Conservation (phyloP, 1,139 yeast species). For the Pichia terricola region DNA sequence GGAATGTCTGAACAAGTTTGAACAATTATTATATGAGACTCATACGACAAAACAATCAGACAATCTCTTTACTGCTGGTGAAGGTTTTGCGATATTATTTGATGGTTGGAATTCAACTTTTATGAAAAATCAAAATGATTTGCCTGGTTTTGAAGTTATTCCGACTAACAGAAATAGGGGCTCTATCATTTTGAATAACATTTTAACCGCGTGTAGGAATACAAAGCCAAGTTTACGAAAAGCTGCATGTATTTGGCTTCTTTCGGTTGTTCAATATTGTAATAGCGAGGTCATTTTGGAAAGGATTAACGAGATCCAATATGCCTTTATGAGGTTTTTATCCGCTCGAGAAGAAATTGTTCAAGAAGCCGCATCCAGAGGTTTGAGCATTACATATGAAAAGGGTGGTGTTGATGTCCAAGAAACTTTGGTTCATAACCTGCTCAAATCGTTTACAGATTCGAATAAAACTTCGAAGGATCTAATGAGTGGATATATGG, state of each 20-base stretch:
- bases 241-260: slow-evolving; percentile 79
- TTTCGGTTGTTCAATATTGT: slow-evolving; percentile 71
- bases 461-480: slow-evolving; percentile 37
- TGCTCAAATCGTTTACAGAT: slow-evolving; percentile 73
- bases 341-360: slow-evolving; percentile 75
- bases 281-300: slow-evolving; percentile 38
- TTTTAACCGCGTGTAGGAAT: slow-evolving; percentile 45
- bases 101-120: slow-evolving; percentile 69
- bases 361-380: slow-evolving; percentile 89
- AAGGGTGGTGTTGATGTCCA: slow-evolving; percentile 60
- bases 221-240: slow-evolving; percentile 66
- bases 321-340: slow-evolving; percentile 54
- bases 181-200: slow-evolving; percentile 33
- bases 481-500: slow-evolving; percentile 58
- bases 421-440: slow-evolving; percentile 65
- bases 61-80: slow-evolving; percentile 71
- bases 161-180: slow-evolving; percentile 11
- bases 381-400: slow-evolving; percentile 74
- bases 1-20: slow-evolving; percentile 25
- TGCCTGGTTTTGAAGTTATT: slow-evolving; percentile 15
- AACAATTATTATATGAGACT: slow-evolving; percentile 43
- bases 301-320: slow-evolving; percentile 51
- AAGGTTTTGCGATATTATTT: slow-evolving; percentile 63
- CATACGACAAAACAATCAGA: slow-evolving; percentile 67
- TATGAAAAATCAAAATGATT: slow-evolving; percentile 27